Percentiles rank a stretch among this genome's conserved stretches.
phyloP scores from a whole-genome alignment of 2,329 filamentous ascomycete species.

The Didymella segeticola region DNA sequence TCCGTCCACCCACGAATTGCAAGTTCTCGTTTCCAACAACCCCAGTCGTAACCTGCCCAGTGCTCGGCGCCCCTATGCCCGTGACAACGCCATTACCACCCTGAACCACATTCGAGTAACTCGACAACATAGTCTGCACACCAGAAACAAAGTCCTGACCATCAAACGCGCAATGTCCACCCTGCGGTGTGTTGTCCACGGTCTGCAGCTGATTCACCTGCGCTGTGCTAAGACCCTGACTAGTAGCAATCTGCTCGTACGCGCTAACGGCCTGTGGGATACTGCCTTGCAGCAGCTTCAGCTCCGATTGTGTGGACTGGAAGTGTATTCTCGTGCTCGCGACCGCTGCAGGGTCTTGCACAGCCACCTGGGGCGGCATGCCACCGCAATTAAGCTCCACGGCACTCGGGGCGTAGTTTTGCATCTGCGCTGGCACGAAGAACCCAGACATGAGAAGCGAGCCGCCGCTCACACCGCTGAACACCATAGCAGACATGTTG shows the following conservation, averaged over 20 bases:
- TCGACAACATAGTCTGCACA: conserved; percentile 63
- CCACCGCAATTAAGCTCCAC: conserved; percentile 65
- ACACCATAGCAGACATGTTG: conserved; percentile 60
- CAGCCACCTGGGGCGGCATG: conserved; percentile 60
- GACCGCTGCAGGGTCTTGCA: conserved; percentile 53
- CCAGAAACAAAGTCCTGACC: conserved; percentile 61
- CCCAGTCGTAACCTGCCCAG: conserved; percentile 56
- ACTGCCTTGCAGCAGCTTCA: conserved; percentile 56
- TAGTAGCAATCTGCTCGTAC: conserved; percentile 58
- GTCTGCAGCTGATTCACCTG: conserved; percentile 63
- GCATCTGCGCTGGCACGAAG: conserved; percentile 64
- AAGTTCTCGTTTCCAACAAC: conserved; percentile 59
- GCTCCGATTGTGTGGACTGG: conserved; percentile 62
- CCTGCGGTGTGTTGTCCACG: conserved; percentile 62
- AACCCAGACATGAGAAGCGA: conserved; percentile 62
- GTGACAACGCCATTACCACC: conserved; percentile 59
- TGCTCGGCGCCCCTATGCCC: conserved; percentile 53
- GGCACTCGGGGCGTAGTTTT: conserved; percentile 58
- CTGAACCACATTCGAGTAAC: conserved; percentile 61
- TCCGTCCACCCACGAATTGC: conserved; percentile 45
- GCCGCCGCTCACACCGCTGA: conserved; percentile 65
- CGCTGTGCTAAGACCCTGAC: conserved; percentile 52
- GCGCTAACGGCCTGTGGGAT: conserved; percentile 60
- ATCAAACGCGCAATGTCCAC: conserved; percentile 67
- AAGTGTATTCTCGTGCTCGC: conserved; percentile 61